phyloP scores from a whole-genome alignment of 768 basidiomycete genomes.

The Amanita rubescens region DNA sequence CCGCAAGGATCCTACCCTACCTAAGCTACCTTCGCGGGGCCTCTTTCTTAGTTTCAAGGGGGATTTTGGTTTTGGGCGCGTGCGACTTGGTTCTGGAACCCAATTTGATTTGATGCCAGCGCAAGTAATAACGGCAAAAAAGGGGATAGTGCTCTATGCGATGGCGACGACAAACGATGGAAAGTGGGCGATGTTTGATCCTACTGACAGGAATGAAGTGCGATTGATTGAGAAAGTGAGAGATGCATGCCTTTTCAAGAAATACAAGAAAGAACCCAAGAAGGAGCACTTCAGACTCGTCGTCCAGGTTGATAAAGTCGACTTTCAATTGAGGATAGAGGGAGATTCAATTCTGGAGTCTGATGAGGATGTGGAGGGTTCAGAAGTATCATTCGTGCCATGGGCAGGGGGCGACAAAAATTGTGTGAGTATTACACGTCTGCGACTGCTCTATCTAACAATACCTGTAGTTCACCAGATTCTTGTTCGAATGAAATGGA shows the following conservation, averaged over 20 bases:
- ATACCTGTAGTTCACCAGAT: too few species aligned
- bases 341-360: slow-evolving; percentile 2
- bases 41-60: slow-evolving; percentile 10
- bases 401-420: not conserved
- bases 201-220: not conserved
- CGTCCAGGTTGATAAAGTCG: too few species aligned
- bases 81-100: slow-evolving; percentile 8
- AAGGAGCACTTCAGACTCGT: slow-evolving; percentile 6
- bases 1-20: not conserved
- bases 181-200: slow-evolving; percentile 9
- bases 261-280: not conserved
- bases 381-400: slow-evolving; percentile 9
- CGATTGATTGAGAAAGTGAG: slow-evolving; percentile 3
- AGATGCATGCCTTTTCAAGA: not conserved
- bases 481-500: too few species aligned
- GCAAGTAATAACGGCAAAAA: slow-evolving; percentile 1
- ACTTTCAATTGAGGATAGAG: not conserved
- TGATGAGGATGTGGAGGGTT: slow-evolving; percentile 6
- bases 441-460: too few species aligned
- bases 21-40: not conserved
- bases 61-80: slow-evolving; percentile 8
- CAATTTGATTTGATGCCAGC: slow-evolving; percentile 11
- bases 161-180: not conserved
- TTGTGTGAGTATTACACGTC: too few species aligned
- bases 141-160: slow-evolving; percentile 2